Conservation (phyloP, 352 stramenopile genomes). For the Phytophthora pinifolia region DNA sequence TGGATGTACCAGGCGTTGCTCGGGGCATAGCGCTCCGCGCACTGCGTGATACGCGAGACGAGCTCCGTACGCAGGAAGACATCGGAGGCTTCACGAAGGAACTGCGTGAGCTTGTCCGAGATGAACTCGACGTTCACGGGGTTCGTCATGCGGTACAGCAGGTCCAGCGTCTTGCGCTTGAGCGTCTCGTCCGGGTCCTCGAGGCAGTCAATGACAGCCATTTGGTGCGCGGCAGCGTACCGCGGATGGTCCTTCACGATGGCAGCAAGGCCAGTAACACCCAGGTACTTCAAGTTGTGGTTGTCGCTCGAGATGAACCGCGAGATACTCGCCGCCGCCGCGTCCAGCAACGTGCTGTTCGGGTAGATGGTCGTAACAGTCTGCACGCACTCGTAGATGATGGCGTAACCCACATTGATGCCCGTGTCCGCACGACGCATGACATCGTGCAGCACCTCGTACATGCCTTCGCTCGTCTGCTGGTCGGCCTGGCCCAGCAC, state of each 20-base stretch:
- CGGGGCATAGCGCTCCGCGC: constrained; percentile 96
- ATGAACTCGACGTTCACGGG: constrained; percentile 99
- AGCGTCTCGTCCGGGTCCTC: constrained; percentile 99
- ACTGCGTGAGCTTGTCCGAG: constrained; percentile 97
- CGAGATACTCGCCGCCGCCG: constrained; percentile 90
- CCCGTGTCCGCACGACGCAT: constrained; percentile 98
- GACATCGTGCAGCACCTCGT: constrained; percentile 98
- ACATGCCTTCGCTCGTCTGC: constrained; percentile 97
- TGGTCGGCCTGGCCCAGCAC: constrained; percentile 95
- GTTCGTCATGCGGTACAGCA: constrained; percentile 99
- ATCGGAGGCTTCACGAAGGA: constrained; percentile 95
- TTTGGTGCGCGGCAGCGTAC: constrained; percentile 99
- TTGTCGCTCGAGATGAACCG: constrained; percentile 95
- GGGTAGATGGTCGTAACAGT: constrained; percentile 99
- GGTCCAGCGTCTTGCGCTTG: constrained; percentile 98
- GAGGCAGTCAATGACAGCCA: constrained; percentile 99
- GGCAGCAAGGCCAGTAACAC: constrained; percentile 97
- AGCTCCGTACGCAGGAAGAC: constrained; percentile 98
- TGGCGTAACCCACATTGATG: constrained; percentile 99
- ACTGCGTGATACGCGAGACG: constrained; percentile 97
- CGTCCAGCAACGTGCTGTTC: constrained; percentile 97
- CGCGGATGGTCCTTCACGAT: constrained; percentile 97
- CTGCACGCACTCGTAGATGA: constrained; percentile 99
- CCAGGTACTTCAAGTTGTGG: constrained; percentile 99
- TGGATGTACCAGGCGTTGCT: constrained; percentile 99